A percentile compares a stretch with the other conserved stretches of the same genome.
Conservation (phyloP, 805 yeast genomes). For the Lachancea waltii region DNA sequence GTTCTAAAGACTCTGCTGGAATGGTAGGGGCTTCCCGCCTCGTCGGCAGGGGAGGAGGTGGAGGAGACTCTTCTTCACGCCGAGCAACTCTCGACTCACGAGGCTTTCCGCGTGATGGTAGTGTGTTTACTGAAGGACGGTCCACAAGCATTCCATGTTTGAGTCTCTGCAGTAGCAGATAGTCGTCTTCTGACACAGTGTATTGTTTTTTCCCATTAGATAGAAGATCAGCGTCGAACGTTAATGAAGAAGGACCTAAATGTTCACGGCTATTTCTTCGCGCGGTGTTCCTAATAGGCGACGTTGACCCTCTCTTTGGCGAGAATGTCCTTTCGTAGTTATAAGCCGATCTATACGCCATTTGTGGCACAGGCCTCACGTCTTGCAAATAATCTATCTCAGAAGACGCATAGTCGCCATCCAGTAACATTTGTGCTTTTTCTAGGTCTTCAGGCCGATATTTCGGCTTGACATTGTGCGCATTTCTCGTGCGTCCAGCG, state of each 20-base stretch:
- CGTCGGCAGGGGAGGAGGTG: conserved; percentile 13
- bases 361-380: conserved; percentile 1
- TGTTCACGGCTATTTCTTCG: no score
- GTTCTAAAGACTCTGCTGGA: background rate
- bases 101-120: conserved; percentile 26
- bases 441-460: conserved; percentile 15
- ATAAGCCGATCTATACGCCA: conserved; percentile 28
- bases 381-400: background rate
- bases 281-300: background rate
- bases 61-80: background rate
- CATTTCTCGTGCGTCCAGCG: background rate
- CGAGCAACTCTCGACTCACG: conserved; percentile 8
- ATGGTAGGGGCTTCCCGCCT: conserved; percentile 2
- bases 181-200: conserved; percentile 28
- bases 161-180: conserved; percentile 19
- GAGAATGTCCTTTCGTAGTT: conserved; percentile 29
- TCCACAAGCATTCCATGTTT: conserved; percentile 12
- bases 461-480: conserved; percentile 8
- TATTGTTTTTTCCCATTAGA: conserved; percentile 3
- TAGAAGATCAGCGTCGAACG: background rate
- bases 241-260: background rate
- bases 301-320: conserved; percentile 13
- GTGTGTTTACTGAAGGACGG: background rate
- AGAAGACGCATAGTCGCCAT: conserved; percentile 11
- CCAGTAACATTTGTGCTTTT: conserved; percentile 16